A percentile compares a stretch with the other conserved stretches of the same genome.
Conservation (phyloP, 108 stramenopile species). For the Stephanodiscus triporus region DNA sequence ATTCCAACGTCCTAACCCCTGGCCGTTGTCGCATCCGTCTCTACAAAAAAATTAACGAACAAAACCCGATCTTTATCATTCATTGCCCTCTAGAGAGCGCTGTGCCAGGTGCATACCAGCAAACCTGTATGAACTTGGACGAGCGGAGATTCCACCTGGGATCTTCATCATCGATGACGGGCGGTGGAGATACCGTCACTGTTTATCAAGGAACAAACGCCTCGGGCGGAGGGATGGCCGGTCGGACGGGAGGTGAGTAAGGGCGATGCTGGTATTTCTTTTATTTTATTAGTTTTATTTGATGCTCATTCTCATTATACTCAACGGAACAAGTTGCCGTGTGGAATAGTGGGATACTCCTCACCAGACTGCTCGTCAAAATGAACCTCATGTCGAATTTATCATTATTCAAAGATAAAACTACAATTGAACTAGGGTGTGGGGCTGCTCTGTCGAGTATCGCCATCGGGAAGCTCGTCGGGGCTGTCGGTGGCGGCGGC, state of each 20-base stretch:
- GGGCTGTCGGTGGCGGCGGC: conserved; percentile 8
- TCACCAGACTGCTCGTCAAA: conserved; percentile 60
- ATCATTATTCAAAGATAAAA: conserved; percentile 31
- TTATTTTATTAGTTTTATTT: neutral
- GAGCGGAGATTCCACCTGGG: conserved; percentile 44
- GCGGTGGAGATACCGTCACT: conserved; percentile 20
- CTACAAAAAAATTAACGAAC: too few relatives aligned
- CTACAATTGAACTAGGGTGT: conserved; percentile 66
- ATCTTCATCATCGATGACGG: conserved; percentile 4
- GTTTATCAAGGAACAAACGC: conserved; percentile 36
- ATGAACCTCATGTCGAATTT: conserved; percentile 12
- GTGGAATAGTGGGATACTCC: conserved; percentile 73
- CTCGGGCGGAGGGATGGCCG: conserved; percentile 22
- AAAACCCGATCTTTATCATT: too few relatives aligned
- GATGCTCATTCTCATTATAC: neutral
- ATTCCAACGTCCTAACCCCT: neutral
- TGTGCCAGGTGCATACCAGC: conserved; percentile 77
- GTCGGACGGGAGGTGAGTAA: conserved; percentile 27
- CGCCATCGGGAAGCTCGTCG: conserved; percentile 41
- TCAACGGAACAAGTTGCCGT: conserved; percentile 59
- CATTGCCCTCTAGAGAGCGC: conserved; percentile 33
- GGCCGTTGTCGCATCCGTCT: neutral
- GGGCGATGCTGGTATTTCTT: neutral
- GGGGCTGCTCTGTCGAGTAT: conserved; percentile 57
- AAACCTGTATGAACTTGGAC: conserved; percentile 59